These are phyloP conservation scores for Cylindrotheca fusiformis DNA, from an alignment of 108 stramenopile genomes.

Conservation along the genomic window DNA sequence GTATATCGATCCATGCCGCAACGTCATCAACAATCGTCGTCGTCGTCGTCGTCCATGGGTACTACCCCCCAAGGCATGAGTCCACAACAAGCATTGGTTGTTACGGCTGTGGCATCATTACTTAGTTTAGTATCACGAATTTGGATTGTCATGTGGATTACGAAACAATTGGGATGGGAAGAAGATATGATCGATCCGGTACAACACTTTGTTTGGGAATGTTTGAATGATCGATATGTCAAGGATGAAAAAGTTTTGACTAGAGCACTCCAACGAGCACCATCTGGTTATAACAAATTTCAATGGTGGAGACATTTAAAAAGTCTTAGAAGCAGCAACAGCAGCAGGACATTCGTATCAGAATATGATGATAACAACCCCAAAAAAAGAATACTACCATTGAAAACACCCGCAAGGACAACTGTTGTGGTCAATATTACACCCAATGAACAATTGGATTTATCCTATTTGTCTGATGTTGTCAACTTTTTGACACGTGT, in stretches of 20 bases:
- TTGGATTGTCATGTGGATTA: slow-evolving; percentile 42
- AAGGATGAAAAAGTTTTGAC: slow-evolving; percentile 57
- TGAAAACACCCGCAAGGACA: slow-evolving; percentile 30
- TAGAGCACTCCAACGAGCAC: slow-evolving; percentile 45
- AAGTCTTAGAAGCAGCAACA: not conserved
- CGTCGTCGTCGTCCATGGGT: too few species aligned
- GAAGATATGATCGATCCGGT: slow-evolving; percentile 52
- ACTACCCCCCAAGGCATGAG: too few species aligned
- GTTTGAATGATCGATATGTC: slow-evolving; percentile 73
- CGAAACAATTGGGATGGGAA: slow-evolving; percentile 32
- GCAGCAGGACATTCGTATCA: slow-evolving; percentile 13
- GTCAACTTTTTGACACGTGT: slow-evolving; percentile 64
- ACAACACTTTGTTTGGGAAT: slow-evolving; percentile 82
- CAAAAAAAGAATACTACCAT: not conserved
- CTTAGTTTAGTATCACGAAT: slow-evolving; percentile 36
- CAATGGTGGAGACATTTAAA: not conserved
- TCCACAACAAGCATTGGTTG: slow-evolving; percentile 15
- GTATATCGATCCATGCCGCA: too few species aligned
- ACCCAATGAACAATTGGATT: slow-evolving; percentile 39
- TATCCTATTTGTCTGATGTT: slow-evolving; percentile 49
- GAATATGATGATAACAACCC: not conserved
- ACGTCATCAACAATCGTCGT: too few species aligned
- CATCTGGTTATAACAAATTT: slow-evolving; percentile 31
- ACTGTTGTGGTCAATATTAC: slow-evolving; percentile 59
- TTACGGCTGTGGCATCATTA: slow-evolving; percentile 27